Percentiles rank a stretch among this genome's conserved stretches.
These are phyloP conservation scores for Ceratocystis colombiana DNA, from an alignment of 2,329 filamentous ascomycete species.

Conservation along the genomic window DNA sequence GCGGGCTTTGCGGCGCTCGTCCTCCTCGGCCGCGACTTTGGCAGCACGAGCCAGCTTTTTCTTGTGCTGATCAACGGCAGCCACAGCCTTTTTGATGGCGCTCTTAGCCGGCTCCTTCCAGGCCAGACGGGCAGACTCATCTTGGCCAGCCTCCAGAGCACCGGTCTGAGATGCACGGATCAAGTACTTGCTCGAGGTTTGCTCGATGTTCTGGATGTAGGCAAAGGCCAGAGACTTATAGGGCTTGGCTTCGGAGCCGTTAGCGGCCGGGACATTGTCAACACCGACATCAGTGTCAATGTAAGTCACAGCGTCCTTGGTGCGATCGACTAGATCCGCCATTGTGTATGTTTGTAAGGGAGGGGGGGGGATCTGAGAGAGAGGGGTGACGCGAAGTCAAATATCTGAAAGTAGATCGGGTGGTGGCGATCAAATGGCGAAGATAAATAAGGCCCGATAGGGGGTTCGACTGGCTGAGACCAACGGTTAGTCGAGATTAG, in stretches of 20 bases:
- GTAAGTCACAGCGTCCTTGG: constrained; percentile 48
- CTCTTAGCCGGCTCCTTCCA: constrained; percentile 80
- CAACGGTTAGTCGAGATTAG: too few species aligned
- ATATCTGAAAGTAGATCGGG: not conserved
- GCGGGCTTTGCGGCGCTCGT: constrained; percentile 61
- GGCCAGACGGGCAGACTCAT: constrained; percentile 51
- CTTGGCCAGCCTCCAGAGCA: constrained; percentile 50
- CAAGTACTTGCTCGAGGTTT: constrained; percentile 49
- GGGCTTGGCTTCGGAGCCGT: constrained; percentile 61
- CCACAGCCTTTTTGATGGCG: constrained; percentile 73
- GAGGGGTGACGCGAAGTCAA: not conserved
- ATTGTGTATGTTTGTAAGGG: constrained; percentile 29
- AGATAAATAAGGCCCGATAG: too few species aligned
- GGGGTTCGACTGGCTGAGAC: too few species aligned
- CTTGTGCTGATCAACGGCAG: constrained; percentile 63
- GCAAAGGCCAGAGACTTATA: constrained; percentile 75
- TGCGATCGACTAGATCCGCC: constrained; percentile 43
- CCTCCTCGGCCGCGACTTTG: constrained; percentile 59
- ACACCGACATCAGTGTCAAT: constrained; percentile 70
- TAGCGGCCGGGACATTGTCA: constrained; percentile 52
- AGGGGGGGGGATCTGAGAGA: not conserved
- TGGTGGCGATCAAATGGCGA: too few species aligned
- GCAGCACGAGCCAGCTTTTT: constrained; percentile 75
- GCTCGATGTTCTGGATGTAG: constrained; percentile 58
- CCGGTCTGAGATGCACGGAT: constrained; percentile 58